Evolutionary conservation across 2,329 filamentous ascomycete species (phyloP), one percentile per base, ranked within the genome.

Genomic region (Phaeomoniella chlamydospora): DNA sequence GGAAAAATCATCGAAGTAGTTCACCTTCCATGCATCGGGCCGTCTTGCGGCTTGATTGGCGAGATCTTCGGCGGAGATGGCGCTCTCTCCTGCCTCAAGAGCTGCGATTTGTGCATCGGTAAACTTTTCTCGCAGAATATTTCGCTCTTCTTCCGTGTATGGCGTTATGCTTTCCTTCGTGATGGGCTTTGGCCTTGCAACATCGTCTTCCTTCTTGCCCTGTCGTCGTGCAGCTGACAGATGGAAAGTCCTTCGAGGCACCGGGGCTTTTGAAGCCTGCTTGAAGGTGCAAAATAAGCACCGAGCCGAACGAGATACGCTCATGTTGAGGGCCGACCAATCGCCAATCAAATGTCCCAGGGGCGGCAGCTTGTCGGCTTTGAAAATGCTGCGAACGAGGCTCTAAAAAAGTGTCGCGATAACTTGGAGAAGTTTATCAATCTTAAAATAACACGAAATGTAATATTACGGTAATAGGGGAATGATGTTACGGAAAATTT

Each of bases 1-100:
- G 40, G 80, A 74, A 50, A 94, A 80, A 56, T 93, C 84, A 54
- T 94, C 86, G 37, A 88, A 61, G 56, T 93, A 90, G 41, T 73
- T 66, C 34, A 87, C 63, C 36, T 67, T 66, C 65, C 83, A 81
- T 5, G 76, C 70, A 53, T 93, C 86, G 37, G 64, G 68, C 41
- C 85, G 77, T 47, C 82, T 57, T 31, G 74, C 68, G 44, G 78
- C 82, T 59, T 90, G 80, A 19, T 74, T 66, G 30, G 78, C 67
- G 52, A 94, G 54, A 57, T 96, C 84, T 45, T 75, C 66, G 6
- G 78, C 64, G 51, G 80, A 70, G 54, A 94, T 77, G 45, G 80
- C 74, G 41, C 70, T 63, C 59, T 94, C 87, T 48, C 80, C 86
- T 33, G 81, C 80, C 59, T 81, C 69, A 53, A 96, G 75, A 39